These are phyloP conservation scores for Phanerochaete carnosa DNA, from an alignment of 768 basidiomycete genomes.

Conservation along the genomic window DNA sequence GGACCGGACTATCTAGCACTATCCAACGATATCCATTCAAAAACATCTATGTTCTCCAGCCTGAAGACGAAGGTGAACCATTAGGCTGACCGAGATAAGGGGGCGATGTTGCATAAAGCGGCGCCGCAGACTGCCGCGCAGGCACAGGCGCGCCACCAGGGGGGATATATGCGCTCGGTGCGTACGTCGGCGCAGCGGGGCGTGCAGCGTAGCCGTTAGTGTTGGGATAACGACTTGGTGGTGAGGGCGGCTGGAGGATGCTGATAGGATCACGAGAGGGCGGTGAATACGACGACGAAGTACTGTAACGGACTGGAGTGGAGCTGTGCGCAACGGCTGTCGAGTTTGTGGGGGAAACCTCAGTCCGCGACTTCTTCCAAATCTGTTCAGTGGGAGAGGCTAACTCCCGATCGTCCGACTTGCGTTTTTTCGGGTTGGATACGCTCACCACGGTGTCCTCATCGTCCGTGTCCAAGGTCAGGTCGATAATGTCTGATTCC, in stretches of 20 bases:
- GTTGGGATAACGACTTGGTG: slow-evolving; percentile 3
- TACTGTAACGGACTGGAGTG: not conserved
- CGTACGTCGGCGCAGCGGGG: not conserved
- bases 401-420: slow-evolving; percentile 49
- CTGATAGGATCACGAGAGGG: slow-evolving; percentile 1
- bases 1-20: not conserved
- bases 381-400: slow-evolving; percentile 58
- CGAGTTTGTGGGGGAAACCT: slow-evolving; percentile 18
- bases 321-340: slow-evolving; percentile 1
- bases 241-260: slow-evolving; percentile 8
- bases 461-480: slow-evolving; percentile 79
- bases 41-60: not conserved
- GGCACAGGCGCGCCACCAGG: slow-evolving; percentile 8
- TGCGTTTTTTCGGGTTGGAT: slow-evolving; percentile 49
- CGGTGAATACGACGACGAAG: slow-evolving; percentile 1
- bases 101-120: not conserved
- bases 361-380: slow-evolving; percentile 66
- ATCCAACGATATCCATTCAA: not conserved
- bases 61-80: not conserved
- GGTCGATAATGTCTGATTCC: slow-evolving; percentile 67
- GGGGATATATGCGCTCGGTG: slow-evolving; percentile 3
- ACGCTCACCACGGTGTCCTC: slow-evolving; percentile 39
- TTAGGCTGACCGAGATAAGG: not conserved
- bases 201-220: not conserved
- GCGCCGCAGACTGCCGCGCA: not conserved